These are phyloP conservation scores for Friedmanniomyces endolithicus DNA, from an alignment of 495 filamentous ascomycete species.

Conservation along the genomic window DNA sequence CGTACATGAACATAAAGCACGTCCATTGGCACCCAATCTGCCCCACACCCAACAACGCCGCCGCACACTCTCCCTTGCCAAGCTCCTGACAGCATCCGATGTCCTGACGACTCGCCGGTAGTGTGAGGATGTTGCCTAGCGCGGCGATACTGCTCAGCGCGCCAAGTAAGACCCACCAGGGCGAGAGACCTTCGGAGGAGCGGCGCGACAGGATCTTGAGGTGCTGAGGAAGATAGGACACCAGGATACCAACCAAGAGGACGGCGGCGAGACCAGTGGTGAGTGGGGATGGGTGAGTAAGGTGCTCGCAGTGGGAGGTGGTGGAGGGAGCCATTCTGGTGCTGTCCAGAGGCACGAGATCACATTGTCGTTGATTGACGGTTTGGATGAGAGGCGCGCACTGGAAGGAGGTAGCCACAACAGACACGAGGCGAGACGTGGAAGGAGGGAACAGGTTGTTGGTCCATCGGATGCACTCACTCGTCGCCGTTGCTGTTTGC, in stretches of 20 bases:
- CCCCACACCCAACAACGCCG: conserved; percentile 71
- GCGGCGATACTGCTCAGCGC: conserved; percentile 75
- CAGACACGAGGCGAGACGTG: background rate
- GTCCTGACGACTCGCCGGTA: conserved; percentile 64
- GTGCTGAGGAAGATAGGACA: conserved; percentile 93
- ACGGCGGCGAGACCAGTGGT: conserved; percentile 28
- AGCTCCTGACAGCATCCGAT: conserved; percentile 73
- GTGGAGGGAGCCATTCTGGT: background rate
- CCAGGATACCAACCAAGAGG: conserved; percentile 77
- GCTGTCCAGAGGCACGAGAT: background rate
- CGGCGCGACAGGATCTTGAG: conserved; percentile 73
- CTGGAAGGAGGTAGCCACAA: too few relatives aligned
- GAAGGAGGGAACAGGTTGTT: background rate
- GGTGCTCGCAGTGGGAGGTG: conserved; percentile 7
- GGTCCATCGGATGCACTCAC: background rate
- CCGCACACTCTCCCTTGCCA: conserved; percentile 67
- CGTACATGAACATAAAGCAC: conserved; percentile 82
- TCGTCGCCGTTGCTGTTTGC: background rate
- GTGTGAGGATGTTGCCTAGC: conserved; percentile 80
- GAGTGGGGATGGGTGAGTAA: conserved; percentile 4
- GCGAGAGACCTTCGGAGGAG: conserved; percentile 91
- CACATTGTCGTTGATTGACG: background rate
- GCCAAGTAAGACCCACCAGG: conserved; percentile 85
- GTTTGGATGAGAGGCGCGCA: too few relatives aligned
- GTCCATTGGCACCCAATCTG: conserved; percentile 86